These are phyloP conservation scores for Albizia julibrissin DNA, from an alignment of 306 rosid genomes.

Conservation along the genomic window DNA sequence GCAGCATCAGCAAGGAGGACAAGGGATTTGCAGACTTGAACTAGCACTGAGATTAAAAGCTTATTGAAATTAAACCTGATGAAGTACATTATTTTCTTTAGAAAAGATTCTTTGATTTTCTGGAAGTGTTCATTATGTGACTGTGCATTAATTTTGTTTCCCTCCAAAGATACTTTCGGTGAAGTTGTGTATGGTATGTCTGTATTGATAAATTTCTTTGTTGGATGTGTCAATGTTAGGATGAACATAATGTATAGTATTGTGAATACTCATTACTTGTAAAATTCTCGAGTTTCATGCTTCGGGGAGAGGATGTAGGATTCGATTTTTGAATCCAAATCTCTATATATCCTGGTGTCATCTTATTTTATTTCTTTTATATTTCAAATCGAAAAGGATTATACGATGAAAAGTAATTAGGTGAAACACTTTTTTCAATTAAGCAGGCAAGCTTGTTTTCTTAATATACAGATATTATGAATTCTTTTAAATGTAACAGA, in stretches of 20 bases:
- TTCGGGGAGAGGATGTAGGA: neutral
- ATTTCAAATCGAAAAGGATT: neutral
- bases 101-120: neutral
- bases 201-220: too few relatives aligned
- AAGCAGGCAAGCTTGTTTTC: too few relatives aligned
- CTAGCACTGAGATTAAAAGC: neutral
- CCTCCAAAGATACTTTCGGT: neutral
- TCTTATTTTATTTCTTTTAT: neutral
- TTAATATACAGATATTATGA: too few relatives aligned
- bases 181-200: neutral
- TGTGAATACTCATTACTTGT: neutral
- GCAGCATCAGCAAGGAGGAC: neutral
- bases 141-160: neutral
- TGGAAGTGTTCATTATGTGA: neutral
- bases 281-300: neutral
- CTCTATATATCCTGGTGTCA: neutral
- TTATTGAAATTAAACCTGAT: neutral
- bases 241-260: neutral
- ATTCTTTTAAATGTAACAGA: too few relatives aligned
- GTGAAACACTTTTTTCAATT: too few relatives aligned
- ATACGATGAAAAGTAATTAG: too few relatives aligned
- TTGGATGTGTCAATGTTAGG: neutral
- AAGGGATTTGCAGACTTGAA: neutral
- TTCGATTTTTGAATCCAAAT: neutral
- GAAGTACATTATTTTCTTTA: neutral